Percentiles rank a stretch among this genome's conserved stretches.
Conservation (phyloP, 2,329 filamentous ascomycete genomes). For the Dichotomopilus funicola region DNA sequence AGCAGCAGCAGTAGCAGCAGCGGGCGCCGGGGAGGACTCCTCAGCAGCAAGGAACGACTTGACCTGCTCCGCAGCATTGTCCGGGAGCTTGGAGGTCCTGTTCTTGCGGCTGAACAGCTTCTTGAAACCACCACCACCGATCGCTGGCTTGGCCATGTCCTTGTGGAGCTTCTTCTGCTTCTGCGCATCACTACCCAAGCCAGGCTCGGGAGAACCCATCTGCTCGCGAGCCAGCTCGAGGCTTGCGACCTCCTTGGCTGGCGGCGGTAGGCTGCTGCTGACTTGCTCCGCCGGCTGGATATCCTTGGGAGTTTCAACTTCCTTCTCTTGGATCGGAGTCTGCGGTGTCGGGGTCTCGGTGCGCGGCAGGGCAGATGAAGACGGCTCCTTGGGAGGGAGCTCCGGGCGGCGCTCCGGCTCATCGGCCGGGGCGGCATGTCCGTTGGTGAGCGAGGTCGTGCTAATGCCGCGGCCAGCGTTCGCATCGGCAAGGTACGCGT, state of each 20-base stretch:
- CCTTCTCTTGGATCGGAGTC: slow-evolving; percentile 31
- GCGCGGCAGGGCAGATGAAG: slow-evolving; percentile 17
- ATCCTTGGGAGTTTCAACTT: slow-evolving; percentile 30
- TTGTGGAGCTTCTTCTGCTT: slow-evolving; percentile 53
- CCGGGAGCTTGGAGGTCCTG: slow-evolving; percentile 49
- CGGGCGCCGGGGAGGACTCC: slow-evolving; percentile 21
- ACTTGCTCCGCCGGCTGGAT: slow-evolving; percentile 32
- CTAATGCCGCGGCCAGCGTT: slow-evolving; percentile 62
- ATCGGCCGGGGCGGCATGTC: slow-evolving; percentile 27
- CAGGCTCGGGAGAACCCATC: slow-evolving; percentile 36
- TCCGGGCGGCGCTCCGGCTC: slow-evolving; percentile 33
- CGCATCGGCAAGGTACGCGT: slow-evolving; percentile 73
- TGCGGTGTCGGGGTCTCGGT: slow-evolving; percentile 22
- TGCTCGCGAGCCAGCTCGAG: slow-evolving; percentile 32
- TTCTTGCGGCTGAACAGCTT: slow-evolving; percentile 63
- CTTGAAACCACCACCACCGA: slow-evolving; percentile 44
- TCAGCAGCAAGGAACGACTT: slow-evolving; percentile 45
- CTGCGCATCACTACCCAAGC: slow-evolving; percentile 39
- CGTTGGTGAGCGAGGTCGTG: slow-evolving; percentile 40
- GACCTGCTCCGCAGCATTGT: slow-evolving; percentile 46
- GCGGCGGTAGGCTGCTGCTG: slow-evolving; percentile 35
- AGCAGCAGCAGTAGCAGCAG: slow-evolving; percentile 4
- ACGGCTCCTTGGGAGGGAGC: slow-evolving; percentile 37
- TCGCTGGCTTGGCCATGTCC: slow-evolving; percentile 31
- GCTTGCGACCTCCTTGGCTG: slow-evolving; percentile 30